Evolutionary conservation across 768 basidiomycete species (phyloP), one percentile per base, ranked within the genome.

Genomic region (Suillus tomentosus): DNA sequence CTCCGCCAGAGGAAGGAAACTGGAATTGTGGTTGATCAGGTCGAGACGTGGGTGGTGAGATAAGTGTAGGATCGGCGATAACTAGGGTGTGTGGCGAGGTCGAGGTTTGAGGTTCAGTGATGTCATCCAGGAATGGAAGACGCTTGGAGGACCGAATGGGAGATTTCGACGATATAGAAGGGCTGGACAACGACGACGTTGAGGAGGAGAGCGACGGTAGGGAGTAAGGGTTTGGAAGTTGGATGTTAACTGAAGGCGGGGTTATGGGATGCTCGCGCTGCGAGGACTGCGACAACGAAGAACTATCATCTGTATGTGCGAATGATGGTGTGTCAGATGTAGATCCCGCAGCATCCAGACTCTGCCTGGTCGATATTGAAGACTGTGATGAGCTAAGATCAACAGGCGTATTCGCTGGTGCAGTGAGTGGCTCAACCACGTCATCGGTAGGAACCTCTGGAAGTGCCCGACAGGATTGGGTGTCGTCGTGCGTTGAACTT

Each of bases 161-260:
- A 42, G 75, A 76, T 3, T 64, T 83, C 15, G 87, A 87, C 9
- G 85, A 83, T 7, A 80, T 78, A 3, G 84, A 80, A 3, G 83
- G 84, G 14, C 86, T 83, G 11, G 80, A 81, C 57, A 89, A 70
- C 1, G 89, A 90, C 65, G 89, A 88, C 0, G 82, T 80, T 5
- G 86, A 87, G 6, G 85, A 84, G 6, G 85, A 83, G 9, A 87
- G 75, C 13, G 81, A 83, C 9, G 86, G 85, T 50, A 82, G 79
- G n/a, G 70, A 70, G 57, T 66, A 68, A 40, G 68, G 66, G 61
- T 69, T 69, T 42, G 64, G 68, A 54, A 78, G 51, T 59, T 66
- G 73, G 70, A 70, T 68, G 48, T 70, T 72, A 68, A 71, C 68
- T 34, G 67, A 76, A 17, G 74, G 75, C 3, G 78, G 78, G n/a